These are phyloP conservation scores for Moesziomyces parantarcticus DNA, from an alignment of 1,284 basidiomycete genomes.

Conservation along the genomic window DNA sequence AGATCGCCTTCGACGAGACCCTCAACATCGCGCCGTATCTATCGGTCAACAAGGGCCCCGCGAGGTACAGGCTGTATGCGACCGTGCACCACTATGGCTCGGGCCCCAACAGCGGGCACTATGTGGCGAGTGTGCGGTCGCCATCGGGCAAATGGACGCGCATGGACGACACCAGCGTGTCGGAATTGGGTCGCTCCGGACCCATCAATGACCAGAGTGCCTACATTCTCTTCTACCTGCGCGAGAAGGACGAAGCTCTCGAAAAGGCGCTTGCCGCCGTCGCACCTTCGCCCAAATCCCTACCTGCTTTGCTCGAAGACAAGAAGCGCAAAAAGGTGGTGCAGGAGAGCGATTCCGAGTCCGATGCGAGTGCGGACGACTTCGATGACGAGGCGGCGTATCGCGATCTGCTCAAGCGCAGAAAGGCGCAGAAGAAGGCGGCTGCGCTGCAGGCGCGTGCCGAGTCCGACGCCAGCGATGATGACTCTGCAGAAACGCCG, in stretches of 20 bases:
- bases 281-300: conserved; percentile 1
- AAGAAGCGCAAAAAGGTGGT: conserved; percentile 23
- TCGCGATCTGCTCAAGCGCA: conserved; percentile 19
- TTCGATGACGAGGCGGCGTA: conserved; percentile 25
- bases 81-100: conserved; percentile 92
- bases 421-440: conserved; percentile 9
- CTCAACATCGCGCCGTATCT: conserved; percentile 84
- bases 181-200: conserved; percentile 57
- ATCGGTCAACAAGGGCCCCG: conserved; percentile 73
- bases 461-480: conserved; percentile 5
- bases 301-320: not conserved
- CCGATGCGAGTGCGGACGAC: conserved; percentile 1
- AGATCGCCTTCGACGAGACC: conserved; percentile 81
- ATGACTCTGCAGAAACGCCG: not conserved
- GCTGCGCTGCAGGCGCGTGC: not conserved
- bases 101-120: conserved; percentile 95
- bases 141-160: conserved; percentile 82
- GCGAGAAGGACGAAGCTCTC: conserved; percentile 69
- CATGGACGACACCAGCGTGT: conserved; percentile 91
- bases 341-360: conserved; percentile 5
- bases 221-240: conserved; percentile 92
- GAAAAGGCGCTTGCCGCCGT: conserved; percentile 28
- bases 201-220: conserved; percentile 78
- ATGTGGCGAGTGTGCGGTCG: conserved; percentile 85
- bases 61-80: conserved; percentile 88